Conservation (phyloP, 2,329 filamentous ascomycete genomes). For the Arachnomyces sp. region DNA sequence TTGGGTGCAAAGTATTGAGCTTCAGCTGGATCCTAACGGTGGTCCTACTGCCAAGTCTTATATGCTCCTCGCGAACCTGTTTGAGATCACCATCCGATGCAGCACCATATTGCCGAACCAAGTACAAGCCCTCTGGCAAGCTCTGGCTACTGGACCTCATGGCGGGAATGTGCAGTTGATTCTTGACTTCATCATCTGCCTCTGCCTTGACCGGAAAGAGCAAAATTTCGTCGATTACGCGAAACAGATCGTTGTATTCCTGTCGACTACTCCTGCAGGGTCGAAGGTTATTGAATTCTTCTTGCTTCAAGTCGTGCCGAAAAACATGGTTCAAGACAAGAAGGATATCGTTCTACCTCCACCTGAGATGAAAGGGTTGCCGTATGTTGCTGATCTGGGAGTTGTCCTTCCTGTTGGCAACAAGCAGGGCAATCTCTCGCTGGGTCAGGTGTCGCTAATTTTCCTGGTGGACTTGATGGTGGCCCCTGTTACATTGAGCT, state of each 20-base stretch:
- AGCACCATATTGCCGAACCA: constrained; percentile 86
- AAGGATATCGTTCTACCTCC: constrained; percentile 61
- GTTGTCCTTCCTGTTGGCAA: constrained; percentile 75
- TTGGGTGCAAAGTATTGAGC: constrained; percentile 90
- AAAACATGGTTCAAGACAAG: constrained; percentile 92
- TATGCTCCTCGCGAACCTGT: constrained; percentile 85
- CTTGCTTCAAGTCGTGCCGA: constrained; percentile 80
- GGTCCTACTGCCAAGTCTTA: constrained; percentile 87
- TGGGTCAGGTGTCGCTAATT: constrained; percentile 88
- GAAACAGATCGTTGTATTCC: constrained; percentile 94
- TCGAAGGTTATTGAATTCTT: constrained; percentile 92
- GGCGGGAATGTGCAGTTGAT: constrained; percentile 90
- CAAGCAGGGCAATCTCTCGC: constrained; percentile 73
- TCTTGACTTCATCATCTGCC: constrained; percentile 88
- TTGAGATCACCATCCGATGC: constrained; percentile 92
- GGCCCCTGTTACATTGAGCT: constrained; percentile 69
- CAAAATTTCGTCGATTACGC: constrained; percentile 98
- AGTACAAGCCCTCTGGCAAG: constrained; percentile 95
- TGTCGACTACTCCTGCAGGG: constrained; percentile 77
- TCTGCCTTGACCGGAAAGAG: constrained; percentile 87
- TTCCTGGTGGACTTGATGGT: constrained; percentile 94
- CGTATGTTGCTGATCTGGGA: constrained; percentile 80
- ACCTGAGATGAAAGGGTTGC: constrained; percentile 63
- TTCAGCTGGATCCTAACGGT: constrained; percentile 85
- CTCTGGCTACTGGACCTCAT: constrained; percentile 83